Conservation (phyloP, 768 basidiomycete species). For the Coprinopsis strossmayeri region DNA sequence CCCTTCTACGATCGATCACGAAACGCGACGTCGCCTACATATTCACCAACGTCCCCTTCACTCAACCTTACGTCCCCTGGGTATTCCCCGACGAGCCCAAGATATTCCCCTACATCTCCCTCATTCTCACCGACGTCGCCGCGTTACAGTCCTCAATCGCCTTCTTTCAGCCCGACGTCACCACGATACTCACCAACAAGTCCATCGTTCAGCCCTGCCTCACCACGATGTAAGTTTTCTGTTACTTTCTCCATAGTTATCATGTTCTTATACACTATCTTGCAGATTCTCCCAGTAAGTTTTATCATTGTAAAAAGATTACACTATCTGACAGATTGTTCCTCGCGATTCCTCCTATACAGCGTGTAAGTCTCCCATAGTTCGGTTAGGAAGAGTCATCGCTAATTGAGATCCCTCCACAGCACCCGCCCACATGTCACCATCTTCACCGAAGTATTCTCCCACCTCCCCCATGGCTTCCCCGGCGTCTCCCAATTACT, state of each 20-base stretch:
- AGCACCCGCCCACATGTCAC: constrained; percentile 73
- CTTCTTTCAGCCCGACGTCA: constrained; percentile 6
- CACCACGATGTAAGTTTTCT: constrained; percentile 69
- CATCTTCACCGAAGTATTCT: constrained; percentile 88
- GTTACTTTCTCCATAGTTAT: constrained; percentile 2
- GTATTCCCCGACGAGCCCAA: constrained; percentile 86
- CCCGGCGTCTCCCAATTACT: constrained; percentile 89
- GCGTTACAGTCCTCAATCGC: constrained; percentile 48
- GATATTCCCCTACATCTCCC: constrained; percentile 78
- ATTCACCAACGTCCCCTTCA: constrained; percentile 86
- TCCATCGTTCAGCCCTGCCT: constrained; percentile 89
- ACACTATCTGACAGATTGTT: constrained; percentile 1
- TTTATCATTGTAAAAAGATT: constrained; percentile 6
- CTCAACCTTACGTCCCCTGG: constrained; percentile 80
- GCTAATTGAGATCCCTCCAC: constrained; percentile 10
- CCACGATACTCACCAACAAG: constrained; percentile 87
- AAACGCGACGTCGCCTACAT: constrained; percentile 69
- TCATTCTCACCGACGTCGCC: constrained; percentile 91
- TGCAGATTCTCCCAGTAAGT: constrained; percentile 83
- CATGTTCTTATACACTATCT: constrained; percentile 17
- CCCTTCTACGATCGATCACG: constrained; percentile 68
- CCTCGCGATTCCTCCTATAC: constrained; percentile 3
- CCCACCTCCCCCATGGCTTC: constrained; percentile 89
- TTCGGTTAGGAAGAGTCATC: too few species aligned
- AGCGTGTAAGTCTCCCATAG: constrained; percentile 53